Conservation (phyloP, 192 early-diverging fungal genomes). For the Pilaira anomala region DNA sequence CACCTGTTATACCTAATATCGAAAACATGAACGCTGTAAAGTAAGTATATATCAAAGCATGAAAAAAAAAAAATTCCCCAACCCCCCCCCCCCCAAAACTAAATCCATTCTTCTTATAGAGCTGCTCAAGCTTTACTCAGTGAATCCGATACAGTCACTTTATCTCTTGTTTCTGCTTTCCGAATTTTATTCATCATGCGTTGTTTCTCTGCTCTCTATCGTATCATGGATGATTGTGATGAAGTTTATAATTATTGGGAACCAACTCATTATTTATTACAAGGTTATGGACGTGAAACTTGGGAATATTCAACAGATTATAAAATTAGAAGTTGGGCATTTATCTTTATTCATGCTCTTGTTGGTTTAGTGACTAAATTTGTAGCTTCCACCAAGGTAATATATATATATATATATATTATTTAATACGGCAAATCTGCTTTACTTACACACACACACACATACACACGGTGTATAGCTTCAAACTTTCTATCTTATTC, state of each 20-base stretch:
- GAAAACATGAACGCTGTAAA: no score
- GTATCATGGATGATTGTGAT: conserved; percentile 75
- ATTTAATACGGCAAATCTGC: no score
- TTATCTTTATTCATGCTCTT: conserved; percentile 58
- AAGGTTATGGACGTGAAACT: conserved; percentile 85
- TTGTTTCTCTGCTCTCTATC: conserved; percentile 51
- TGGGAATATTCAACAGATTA: conserved; percentile 96
- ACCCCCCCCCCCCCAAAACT: no score
- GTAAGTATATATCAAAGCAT: no score
- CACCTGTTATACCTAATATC: no score
- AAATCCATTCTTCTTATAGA: not conserved
- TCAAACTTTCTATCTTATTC: conserved; percentile 73
- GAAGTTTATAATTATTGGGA: conserved; percentile 98
- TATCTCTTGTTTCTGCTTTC: conserved; percentile 42
- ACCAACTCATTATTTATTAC: conserved; percentile 82
- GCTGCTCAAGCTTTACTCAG: conserved; percentile 14
- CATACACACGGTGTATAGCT: conserved; percentile 34
- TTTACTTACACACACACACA: no score
- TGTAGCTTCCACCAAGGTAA: conserved; percentile 43
- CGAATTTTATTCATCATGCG: conserved; percentile 50
- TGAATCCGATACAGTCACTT: conserved; percentile 26
- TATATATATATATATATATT: not conserved
- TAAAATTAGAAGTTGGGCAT: conserved; percentile 86
- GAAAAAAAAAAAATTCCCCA: no score
- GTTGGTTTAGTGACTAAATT: conserved; percentile 45